A percentile compares a stretch with the other conserved stretches of the same genome.
Evolutionary conservation across 1,139 yeast genomes (phyloP).

Genomic region (Protomyces pachydermus): DNA sequence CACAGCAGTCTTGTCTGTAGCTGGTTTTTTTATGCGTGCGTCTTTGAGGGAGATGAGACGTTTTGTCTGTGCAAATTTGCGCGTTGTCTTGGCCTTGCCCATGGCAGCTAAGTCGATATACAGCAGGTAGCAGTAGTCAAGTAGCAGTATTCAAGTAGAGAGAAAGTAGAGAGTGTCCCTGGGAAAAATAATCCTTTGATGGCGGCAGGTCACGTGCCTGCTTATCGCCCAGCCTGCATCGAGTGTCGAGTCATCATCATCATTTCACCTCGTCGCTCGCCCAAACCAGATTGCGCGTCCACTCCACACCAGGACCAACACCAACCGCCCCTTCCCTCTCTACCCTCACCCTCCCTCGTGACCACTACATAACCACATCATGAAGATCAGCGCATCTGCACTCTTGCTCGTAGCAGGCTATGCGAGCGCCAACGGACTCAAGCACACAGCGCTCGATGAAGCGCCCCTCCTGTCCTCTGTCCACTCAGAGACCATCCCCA

Average conservation of each 20-base stretch:
- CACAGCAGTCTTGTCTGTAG: conserved; percentile 43
- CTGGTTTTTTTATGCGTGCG: conserved; percentile 49
- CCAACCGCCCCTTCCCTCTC: background rate
- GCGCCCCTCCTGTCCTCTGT: conserved; percentile 15
- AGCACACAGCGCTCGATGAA: conserved; percentile 6
- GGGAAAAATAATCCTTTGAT: too few species aligned
- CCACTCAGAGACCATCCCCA: conserved; percentile 22
- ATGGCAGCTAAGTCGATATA: conserved; percentile 40
- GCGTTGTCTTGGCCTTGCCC: conserved; percentile 96
- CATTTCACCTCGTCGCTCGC: too few species aligned
- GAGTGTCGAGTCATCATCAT: too few species aligned
- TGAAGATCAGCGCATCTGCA: background rate
- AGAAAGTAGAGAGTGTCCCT: too few species aligned
- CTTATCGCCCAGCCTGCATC: too few species aligned
- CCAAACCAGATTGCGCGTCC: background rate
- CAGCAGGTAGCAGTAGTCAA: too few species aligned
- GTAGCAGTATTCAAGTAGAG: too few species aligned
- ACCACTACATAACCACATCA: background rate
- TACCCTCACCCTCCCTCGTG: background rate
- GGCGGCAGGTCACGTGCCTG: too few species aligned
- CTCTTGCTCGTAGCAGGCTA: conserved; percentile 15
- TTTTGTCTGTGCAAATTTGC: conserved; percentile 92
- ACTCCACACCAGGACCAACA: background rate
- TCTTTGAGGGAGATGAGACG: conserved; percentile 72
- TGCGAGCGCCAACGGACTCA: conserved; percentile 4